Conservation (phyloP, 2,329 filamentous ascomycete genomes). For the Capronia epimyces region DNA sequence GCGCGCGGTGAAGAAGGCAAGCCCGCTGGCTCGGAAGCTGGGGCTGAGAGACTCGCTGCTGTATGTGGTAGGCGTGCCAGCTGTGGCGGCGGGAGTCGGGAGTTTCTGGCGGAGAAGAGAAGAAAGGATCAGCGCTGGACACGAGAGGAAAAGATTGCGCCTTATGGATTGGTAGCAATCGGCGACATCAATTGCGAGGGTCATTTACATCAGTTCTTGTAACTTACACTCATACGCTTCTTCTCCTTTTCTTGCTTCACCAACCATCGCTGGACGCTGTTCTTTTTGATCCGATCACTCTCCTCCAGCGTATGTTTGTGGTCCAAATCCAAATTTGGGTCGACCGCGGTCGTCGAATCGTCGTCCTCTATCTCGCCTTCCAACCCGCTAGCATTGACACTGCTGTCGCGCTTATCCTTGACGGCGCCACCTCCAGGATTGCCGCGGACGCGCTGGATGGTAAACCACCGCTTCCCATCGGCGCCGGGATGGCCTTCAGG, state of each 20-base stretch:
- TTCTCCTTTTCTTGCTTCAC: constrained; percentile 60
- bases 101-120: constrained; percentile 9
- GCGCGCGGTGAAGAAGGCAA: constrained; percentile 62
- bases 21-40: constrained; percentile 44
- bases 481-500: constrained; percentile 45
- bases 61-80: constrained; percentile 8
- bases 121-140: no score
- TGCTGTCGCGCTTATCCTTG: constrained; percentile 21
- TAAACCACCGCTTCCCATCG: constrained; percentile 58
- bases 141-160: not conserved
- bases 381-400: constrained; percentile 9
- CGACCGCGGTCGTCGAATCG: constrained; percentile 37
- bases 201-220: not conserved
- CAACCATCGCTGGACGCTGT: constrained; percentile 63
- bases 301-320: constrained; percentile 68
- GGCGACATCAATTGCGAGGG: no score
- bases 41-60: constrained; percentile 13
- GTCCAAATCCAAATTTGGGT: constrained; percentile 51
- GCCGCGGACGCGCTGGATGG: constrained; percentile 71
- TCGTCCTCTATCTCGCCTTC: constrained; percentile 55
- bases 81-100: not conserved
- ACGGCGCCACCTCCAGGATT: constrained; percentile 48
- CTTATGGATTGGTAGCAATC: not conserved
- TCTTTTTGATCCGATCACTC: constrained; percentile 76
- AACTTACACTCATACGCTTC: constrained; percentile 45